phyloP scores from a whole-genome alignment of 2,329 filamentous ascomycete species.

The Chaetomium sp. region DNA sequence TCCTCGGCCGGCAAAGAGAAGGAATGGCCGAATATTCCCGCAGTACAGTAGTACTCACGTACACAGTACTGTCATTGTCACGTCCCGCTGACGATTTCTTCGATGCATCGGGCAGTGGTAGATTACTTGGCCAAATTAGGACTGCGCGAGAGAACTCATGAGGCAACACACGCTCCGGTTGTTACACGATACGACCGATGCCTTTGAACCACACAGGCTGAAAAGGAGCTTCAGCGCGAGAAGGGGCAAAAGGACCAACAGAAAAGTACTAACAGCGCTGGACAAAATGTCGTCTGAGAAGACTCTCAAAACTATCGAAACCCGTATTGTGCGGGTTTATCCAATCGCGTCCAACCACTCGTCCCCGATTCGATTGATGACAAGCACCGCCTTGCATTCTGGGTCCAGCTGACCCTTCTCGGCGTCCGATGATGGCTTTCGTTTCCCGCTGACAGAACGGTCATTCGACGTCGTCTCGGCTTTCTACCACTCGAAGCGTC shows the following conservation, averaged over 20 bases:
- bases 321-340: too few species aligned
- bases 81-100: neutral
- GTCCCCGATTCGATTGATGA: constrained; percentile 2
- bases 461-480: neutral
- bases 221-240: too few species aligned
- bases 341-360: neutral
- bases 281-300: too few species aligned
- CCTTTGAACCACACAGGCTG: too few species aligned
- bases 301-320: too few species aligned
- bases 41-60: neutral
- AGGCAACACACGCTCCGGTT: too few species aligned
- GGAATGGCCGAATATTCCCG: constrained; percentile 9
- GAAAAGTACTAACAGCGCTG: too few species aligned
- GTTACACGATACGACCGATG: too few species aligned
- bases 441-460: neutral
- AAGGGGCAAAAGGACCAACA: too few species aligned
- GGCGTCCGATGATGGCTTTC: neutral
- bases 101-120: too few species aligned
- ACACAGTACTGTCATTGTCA: neutral
- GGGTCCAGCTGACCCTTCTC: constrained; percentile 11
- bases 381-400: neutral
- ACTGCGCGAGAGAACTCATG: too few species aligned
- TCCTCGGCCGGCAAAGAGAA: neutral
- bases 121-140: too few species aligned
- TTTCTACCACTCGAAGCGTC: neutral